A percentile compares a stretch with the other conserved stretches of the same genome.
These are phyloP conservation scores for Diaporthe longicolla DNA, from an alignment of 2,329 filamentous ascomycete genomes.

Conservation along the genomic window DNA sequence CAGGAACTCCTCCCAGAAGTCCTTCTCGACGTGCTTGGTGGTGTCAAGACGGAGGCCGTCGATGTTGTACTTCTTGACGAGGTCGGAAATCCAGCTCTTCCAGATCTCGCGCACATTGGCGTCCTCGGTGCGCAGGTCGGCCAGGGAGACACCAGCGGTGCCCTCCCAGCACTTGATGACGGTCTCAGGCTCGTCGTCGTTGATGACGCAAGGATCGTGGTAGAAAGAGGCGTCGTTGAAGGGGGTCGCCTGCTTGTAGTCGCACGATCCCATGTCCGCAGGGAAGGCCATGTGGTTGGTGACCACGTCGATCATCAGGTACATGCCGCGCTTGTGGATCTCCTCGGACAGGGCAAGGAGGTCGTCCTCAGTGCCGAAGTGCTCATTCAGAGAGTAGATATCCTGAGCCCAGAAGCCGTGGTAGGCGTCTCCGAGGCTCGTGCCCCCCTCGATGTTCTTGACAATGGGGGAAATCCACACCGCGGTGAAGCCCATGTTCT, in stretches of 20 bases:
- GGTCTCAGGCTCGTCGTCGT: conserved; percentile 1
- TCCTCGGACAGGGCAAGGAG: conserved; percentile 19
- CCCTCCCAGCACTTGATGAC: conserved; percentile 32
- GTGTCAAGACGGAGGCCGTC: conserved; percentile 71
- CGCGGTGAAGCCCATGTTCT: conserved; percentile 22
- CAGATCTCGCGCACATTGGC: conserved; percentile 62
- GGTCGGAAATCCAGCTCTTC: conserved; percentile 67
- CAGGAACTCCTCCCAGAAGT: conserved; percentile 65
- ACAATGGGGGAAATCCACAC: conserved; percentile 32
- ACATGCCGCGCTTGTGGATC: conserved; percentile 52
- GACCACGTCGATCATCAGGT: conserved; percentile 74
- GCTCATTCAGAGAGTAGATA: conserved; percentile 32
- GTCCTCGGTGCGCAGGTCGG: conserved; percentile 70
- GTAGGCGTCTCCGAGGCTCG: conserved; percentile 47
- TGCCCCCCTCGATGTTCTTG: conserved; percentile 27
- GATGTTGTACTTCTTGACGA: conserved; percentile 71
- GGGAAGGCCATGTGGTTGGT: conserved; percentile 64
- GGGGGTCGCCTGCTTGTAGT: conserved; percentile 45
- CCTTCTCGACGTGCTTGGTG: conserved; percentile 68
- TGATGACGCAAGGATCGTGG: conserved; percentile 41
- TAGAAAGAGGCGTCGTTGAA: conserved; percentile 47
- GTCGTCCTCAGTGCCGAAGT: conserved; percentile 31
- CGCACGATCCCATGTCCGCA: conserved; percentile 47
- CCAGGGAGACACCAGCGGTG: conserved; percentile 52
- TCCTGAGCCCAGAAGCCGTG: conserved; percentile 33